Conservation (phyloP, 1,139 yeast species). For the Chernovozyma sophiae-reginae region DNA sequence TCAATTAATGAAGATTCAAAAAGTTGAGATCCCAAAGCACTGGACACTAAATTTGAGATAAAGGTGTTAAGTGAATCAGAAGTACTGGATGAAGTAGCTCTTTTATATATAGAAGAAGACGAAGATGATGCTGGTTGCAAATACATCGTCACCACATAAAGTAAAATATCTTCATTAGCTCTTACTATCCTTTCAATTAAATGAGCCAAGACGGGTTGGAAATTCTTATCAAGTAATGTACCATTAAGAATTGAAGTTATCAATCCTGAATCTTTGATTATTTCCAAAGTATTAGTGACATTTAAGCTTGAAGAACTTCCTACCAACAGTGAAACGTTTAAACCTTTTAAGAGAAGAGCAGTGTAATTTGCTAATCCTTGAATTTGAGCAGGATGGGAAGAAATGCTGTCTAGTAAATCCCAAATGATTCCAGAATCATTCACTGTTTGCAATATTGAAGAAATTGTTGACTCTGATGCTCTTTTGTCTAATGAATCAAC, state of each 20-base stretch:
- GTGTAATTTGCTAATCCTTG: conserved; percentile 29
- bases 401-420: conserved; percentile 32
- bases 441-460: conserved; percentile 21
- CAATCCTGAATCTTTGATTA: conserved; percentile 33
- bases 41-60: conserved; percentile 26
- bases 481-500: conserved; percentile 10
- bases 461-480: conserved; percentile 18
- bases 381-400: conserved; percentile 27
- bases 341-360: conserved; percentile 12
- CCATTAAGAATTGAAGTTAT: conserved; percentile 32
- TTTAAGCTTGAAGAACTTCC: conserved; percentile 17
- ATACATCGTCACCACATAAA: conserved; percentile 15
- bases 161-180: conserved; percentile 26
- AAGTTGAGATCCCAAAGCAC: conserved; percentile 27
- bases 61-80: conserved; percentile 25
- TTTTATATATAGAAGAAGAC: conserved; percentile 12
- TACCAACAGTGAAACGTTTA: conserved; percentile 4
- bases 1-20: conserved; percentile 25
- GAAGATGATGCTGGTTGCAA: conserved; percentile 2
- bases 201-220: conserved; percentile 35
- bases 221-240: conserved; percentile 30
- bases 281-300: conserved; percentile 19
- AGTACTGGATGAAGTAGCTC: conserved; percentile 13
- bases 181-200: conserved; percentile 29
- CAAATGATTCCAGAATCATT: conserved; percentile 37